Conservation (phyloP, 2,329 filamentous ascomycete species). For the Aspergillus tubingensis region DNA sequence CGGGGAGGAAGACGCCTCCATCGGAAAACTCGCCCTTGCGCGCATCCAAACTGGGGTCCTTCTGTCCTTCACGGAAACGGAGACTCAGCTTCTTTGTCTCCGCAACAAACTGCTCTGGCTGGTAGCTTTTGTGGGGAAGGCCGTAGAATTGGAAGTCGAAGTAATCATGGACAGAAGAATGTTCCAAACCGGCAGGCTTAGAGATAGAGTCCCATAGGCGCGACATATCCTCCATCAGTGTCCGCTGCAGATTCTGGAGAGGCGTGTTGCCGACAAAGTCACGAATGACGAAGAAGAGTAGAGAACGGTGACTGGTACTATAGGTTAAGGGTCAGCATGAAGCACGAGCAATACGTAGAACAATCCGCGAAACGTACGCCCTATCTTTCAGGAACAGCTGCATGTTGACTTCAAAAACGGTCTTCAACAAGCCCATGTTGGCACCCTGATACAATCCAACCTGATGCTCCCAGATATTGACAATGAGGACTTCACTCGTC, state of each 20-base stretch:
- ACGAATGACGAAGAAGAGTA: slow-evolving; percentile 98
- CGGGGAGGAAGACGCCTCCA: slow-evolving; percentile 82
- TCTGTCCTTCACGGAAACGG: slow-evolving; percentile 80
- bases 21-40: slow-evolving; percentile 70
- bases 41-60: slow-evolving; percentile 63
- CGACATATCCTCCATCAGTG: slow-evolving; percentile 82
- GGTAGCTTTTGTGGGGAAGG: slow-evolving; percentile 93
- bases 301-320: slow-evolving; percentile 81
- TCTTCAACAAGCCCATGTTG: slow-evolving; percentile 98
- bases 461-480: slow-evolving; percentile 99
- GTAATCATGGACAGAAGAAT: slow-evolving; percentile 90
- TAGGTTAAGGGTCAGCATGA: slow-evolving; percentile 26
- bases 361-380: slow-evolving; percentile 61
- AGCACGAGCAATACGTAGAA: background rate
- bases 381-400: slow-evolving; percentile 96
- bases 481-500: slow-evolving; percentile 94
- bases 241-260: slow-evolving; percentile 84
- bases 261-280: slow-evolving; percentile 94
- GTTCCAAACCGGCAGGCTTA: slow-evolving; percentile 85
- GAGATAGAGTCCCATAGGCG: slow-evolving; percentile 92
- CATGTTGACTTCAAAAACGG: slow-evolving; percentile 97
- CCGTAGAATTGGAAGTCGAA: slow-evolving; percentile 98
- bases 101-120: slow-evolving; percentile 83
- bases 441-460: slow-evolving; percentile 97
- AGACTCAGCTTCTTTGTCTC: slow-evolving; percentile 79